Evolutionary conservation across 441 rosid genomes (phyloP), one percentile per base, ranked within the genome.

Genomic region (Corymbia citriodora): DNA sequence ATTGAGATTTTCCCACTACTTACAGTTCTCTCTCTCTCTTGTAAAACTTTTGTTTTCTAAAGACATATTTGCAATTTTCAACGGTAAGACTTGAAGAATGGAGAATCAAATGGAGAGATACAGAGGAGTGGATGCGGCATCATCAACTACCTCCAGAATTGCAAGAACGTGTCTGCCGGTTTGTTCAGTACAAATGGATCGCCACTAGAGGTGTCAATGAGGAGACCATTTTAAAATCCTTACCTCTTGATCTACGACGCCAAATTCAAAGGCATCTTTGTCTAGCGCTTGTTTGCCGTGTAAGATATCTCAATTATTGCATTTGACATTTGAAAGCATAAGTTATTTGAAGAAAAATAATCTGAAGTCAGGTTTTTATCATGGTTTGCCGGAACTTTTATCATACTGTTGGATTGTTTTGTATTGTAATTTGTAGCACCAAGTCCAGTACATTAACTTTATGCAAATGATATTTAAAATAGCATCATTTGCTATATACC

Each of bases 51-150:
- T 74, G 82, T 55, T 91, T 55, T 40, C 87, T 93, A 93, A 92
- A 96, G 99, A 94, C 93, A 55, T 96, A 96, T 92, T 94, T 97
- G 92, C 96, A 96, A 97, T 96, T 98, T 31, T 94, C 97, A 53
- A 92, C 96, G 54, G 97, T 97, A 45, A 96, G 98, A 93, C 87
- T 96, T 72, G 98, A 97, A 87, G 99, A 97, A 89, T 97, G 99
- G 98, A 96, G 98, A 90, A 93, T 96, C 15, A 93, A 93, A 83
- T 90, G 99, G 92, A 95, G 96, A 92, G 99, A 97, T 90, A 96
- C 99, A 27, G 99, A 97, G 92, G 99, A 97, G 92, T 97, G 99
- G 99, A 97, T 97, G 98, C 95, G 97, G 91, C 99, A 96, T 89
- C 95, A 99, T 9, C 99, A 95, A 63, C 92, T 97, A 90, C 99